These are phyloP conservation scores for Boletus edulis DNA, from an alignment of 768 basidiomycete species.

Conservation along the genomic window DNA sequence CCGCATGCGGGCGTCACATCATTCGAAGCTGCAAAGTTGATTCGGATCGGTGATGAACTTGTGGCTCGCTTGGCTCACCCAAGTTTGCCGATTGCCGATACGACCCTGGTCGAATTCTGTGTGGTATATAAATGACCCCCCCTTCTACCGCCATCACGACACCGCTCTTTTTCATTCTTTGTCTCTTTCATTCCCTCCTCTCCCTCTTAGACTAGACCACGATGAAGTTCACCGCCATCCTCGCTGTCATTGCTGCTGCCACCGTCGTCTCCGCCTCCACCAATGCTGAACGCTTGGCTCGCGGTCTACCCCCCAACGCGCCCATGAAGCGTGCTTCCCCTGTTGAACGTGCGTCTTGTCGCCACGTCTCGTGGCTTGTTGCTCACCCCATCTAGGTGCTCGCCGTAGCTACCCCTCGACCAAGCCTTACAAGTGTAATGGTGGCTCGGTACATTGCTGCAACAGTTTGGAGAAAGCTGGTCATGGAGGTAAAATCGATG, in stretches of 20 bases:
- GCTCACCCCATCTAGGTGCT: conserved; percentile 31
- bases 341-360: conserved; percentile 29
- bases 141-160: background rate
- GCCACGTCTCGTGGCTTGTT: no score
- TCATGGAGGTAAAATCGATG: rapidly evolving
- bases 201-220: background rate
- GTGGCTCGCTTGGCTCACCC: no score
- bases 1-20: background rate
- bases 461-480: background rate
- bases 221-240: conserved; percentile 30
- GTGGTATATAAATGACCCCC: conserved; percentile 10
- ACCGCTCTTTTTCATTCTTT: background rate
- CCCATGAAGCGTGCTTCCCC: conserved; percentile 38
- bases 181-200: background rate
- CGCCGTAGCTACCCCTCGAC: conserved; percentile 36
- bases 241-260: conserved; percentile 39
- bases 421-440: conserved; percentile 6
- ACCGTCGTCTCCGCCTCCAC: conserved; percentile 43
- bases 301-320: conserved; percentile 48
- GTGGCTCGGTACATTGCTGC: conserved; percentile 23
- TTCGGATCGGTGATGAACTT: conserved; percentile 3
- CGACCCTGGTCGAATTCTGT: conserved; percentile 4
- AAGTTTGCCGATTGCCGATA: conserved; percentile 12
- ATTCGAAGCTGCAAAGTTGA: background rate
- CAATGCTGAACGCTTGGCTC: conserved; percentile 53